Conservation (phyloP, 495 filamentous ascomycete species). For the Penicillium argentinense region DNA sequence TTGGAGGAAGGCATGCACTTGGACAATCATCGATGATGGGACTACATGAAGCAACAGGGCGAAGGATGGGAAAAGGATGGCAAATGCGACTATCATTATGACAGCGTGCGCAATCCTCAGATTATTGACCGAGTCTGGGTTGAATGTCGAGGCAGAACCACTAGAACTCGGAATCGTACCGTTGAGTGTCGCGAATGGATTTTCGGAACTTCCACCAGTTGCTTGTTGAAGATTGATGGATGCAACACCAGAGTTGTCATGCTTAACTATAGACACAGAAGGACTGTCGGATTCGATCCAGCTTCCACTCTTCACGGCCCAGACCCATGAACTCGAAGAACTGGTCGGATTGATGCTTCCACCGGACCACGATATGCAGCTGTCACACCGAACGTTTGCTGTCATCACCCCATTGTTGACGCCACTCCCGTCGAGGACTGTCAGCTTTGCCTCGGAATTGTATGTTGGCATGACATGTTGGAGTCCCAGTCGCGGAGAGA, state of each 20-base stretch:
- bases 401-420: slow-evolving; percentile 52
- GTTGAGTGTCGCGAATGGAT: slow-evolving; percentile 53
- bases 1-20: slow-evolving; percentile 60
- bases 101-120: slow-evolving; percentile 39
- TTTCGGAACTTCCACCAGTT: slow-evolving; percentile 43
- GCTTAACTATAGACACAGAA: slow-evolving; percentile 54
- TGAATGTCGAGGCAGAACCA: not conserved
- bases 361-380: slow-evolving; percentile 56
- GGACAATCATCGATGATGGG: slow-evolving; percentile 27
- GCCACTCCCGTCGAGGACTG: slow-evolving; percentile 64
- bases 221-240: slow-evolving; percentile 15
- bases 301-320: slow-evolving; percentile 57
- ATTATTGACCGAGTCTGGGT: slow-evolving; percentile 7
- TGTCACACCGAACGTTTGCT: slow-evolving; percentile 62
- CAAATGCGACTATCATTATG: slow-evolving; percentile 41
- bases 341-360: slow-evolving; percentile 44
- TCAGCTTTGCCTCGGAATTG: slow-evolving; percentile 49
- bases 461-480: slow-evolving; percentile 54
- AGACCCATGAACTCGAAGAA: slow-evolving; percentile 61
- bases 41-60: slow-evolving; percentile 46
- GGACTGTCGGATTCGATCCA: slow-evolving; percentile 53
- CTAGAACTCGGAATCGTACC: not conserved
- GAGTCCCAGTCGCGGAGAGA: slow-evolving; percentile 58
- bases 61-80: slow-evolving; percentile 50
- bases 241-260: slow-evolving; percentile 40